Evolutionary conservation across 2,329 filamentous ascomycete genomes (phyloP), one percentile per base, ranked within the genome.

Genomic region (Teratosphaeria nubilosa): DNA sequence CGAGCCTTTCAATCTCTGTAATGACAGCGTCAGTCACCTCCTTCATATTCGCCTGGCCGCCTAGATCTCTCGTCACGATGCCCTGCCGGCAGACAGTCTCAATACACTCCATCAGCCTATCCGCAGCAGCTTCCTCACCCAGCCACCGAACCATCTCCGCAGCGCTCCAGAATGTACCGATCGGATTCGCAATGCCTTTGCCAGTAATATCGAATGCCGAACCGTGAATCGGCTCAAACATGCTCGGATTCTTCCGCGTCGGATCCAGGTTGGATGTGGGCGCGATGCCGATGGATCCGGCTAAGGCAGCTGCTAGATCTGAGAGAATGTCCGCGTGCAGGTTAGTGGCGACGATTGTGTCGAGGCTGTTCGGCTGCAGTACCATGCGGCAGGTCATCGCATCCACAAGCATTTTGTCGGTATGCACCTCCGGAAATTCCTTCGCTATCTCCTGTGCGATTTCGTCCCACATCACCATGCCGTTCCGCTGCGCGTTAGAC

Each of bases 221-320:
- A 10, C 83, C 84, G 61, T 86, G 83, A 56, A 84, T 83, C 0
- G 82, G 82, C 72, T 84, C 82, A 61, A 84, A 85, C 79, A 84
- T 83, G 56, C 76, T 80, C 0, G 84, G 84, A 60, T 83, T 80
- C 62, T 78, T 67, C 16, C 81, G 74, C 0, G 80, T 83, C 1
- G 86, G 85, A 63, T 88, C 85, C 1, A 88, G 74, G 64, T 88
- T 89, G 50, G 80, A 84, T 0, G 85, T 87, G 2, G 86, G 85
- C 3, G 86, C 86, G 59, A 90, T 88, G 9, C 86, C 86, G 60
- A 89, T 88, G 1, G 81, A 85, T 0, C 86, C 86, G 2, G 86
- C 86, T 6, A 88, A 74, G 0, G 85, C 84, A 14, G 86, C 86
- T 5, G 86, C 86, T 22, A 89, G 75, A 65, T 89, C 86, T 0